Evolutionary conservation across 352 stramenopile species (phyloP), one percentile per base, ranked within the genome.

Genomic region (Phytopythium cucurbitacearum): DNA sequence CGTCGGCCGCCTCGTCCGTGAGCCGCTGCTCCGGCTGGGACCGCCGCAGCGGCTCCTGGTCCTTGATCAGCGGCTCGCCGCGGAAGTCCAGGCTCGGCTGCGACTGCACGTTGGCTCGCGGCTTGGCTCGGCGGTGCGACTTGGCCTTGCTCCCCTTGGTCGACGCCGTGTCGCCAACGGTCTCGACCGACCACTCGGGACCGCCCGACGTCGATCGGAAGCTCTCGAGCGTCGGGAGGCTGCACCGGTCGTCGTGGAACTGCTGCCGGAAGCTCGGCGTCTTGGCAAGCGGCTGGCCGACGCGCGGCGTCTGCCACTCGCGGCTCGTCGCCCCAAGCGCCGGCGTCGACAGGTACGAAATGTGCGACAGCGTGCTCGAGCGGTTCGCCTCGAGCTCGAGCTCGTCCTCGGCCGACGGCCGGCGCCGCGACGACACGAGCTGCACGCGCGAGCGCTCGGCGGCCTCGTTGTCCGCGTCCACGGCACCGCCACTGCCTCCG

Each of bases 171-270:
- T 35, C 38, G 8, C n/a, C 37, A 0, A 42, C 39, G 59, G 15
- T 68, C 55, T 39, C 60, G 48, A n/a, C 7, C 40, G 13, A 15
- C n/a, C 6, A 46, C 21, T 39, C 37, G 4, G 37, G 55, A 59
- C 32, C 56, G 21, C 36, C 21, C 34, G 51, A 51, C 10, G 50
- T 21, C 15, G 45, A 51, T 1, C 64, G 59, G 33, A 64, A 71
- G 52, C 64, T 75, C 56, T 87, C 73, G 7, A 84, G 53, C 10
- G 76, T 74, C 3, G 73, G 73, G 1, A 87, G 45, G 64, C 72
- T 82, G 57, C 51, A 82, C 5, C 76, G 70, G 9, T 84, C 68
- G 12, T 87, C 76, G 35, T 80, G 65, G 40, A 81, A 81, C 33
- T 76, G 65, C 8, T 82, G 71, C 38, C 65, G 57, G 52, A 72